Base-by-base conservation (phyloP, 1,284 basidiomycete species). In the Earliella scabrosa region DNA sequence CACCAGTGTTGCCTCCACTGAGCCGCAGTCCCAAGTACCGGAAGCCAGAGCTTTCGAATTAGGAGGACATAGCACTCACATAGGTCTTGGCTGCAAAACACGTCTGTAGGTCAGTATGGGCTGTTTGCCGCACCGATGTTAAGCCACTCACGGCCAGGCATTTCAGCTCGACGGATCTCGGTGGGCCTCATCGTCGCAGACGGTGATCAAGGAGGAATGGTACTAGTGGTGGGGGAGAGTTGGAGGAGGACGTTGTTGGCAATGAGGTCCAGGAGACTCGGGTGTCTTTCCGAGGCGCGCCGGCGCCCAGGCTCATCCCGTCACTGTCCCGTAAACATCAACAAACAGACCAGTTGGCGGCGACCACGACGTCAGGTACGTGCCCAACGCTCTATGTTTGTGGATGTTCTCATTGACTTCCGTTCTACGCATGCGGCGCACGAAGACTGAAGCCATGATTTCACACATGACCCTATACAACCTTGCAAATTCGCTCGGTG, bases 401-500 rank as follows among this genome's bases (percentile, higher is more conserved):
- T 39, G 6, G 32, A 34, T 18, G 36, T 3, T 18, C 36, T 39
- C 4, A 39, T 4, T 2, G 35, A 38, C 18, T 13, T 8, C 8
- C 14, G 10, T 10, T 39, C 18, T 8, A 20, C 6, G 14, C n/a
- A 20, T 1, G 10, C 6, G 2, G 7, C 2, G 4, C 2, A 39
- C 18, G 36, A 39, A 39, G 24, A 13, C 36, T 27, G 31, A 45
- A 8, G 16, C 9, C 7, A 89, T 88, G 91, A 94, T 95, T 52
- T 85, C 82, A 44, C 87, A 95, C 75, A 76, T 82, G 58, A 92
- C 92, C 14, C 80, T 96, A 20, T 93, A 92, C 72, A 81, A 82
- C 59, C 81, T 97, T 48, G 90, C 94, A 43, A 96, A 95, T 75
- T 79, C 83, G 27, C 86, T 95, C 18, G 93, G 93, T 35, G 75